phyloP scores from a whole-genome alignment of 441 rosid genomes.

The Eutrema salsugineum region DNA sequence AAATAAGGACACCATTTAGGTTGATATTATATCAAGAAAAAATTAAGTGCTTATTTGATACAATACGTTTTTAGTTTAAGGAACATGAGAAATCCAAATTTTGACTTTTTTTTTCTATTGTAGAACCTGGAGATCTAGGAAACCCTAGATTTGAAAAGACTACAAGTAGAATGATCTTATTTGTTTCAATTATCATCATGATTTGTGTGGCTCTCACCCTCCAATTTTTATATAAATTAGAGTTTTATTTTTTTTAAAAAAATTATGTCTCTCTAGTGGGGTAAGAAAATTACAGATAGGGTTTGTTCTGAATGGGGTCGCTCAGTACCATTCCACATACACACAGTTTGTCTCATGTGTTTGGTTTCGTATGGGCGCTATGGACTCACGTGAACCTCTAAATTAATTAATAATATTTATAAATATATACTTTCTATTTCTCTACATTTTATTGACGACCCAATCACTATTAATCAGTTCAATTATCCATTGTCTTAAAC shows the following conservation, averaged over 20 bases:
- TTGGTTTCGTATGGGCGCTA: conserved; percentile 38
- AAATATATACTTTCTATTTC: background rate
- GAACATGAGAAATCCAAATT: conserved; percentile 20
- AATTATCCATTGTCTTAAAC: background rate
- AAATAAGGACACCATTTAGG: background rate
- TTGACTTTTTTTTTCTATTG: conserved; percentile 18
- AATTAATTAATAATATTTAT: background rate
- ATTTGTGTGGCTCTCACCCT: conserved; percentile 40
- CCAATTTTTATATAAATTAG: background rate
- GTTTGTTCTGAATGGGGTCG: conserved; percentile 41
- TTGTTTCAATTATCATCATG: conserved; percentile 17
- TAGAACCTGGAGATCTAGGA: conserved; percentile 26
- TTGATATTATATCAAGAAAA: background rate
- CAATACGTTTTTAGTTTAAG: background rate
- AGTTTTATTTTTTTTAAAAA: background rate
- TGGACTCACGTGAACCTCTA: conserved; percentile 68
- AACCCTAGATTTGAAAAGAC: conserved; percentile 37
- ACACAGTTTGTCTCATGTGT: conserved; percentile 41
- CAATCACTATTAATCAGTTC: background rate
- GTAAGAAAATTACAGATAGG: conserved; percentile 43
- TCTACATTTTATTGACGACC: background rate
- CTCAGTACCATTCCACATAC: conserved; percentile 41
- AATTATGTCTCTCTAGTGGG: conserved; percentile 21
- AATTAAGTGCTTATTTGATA: background rate
- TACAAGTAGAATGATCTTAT: conserved; percentile 18